A percentile compares a stretch with the other conserved stretches of the same genome.
Conservation (phyloP, 371 early-diverging fungal species). For the Caulochytrium protostelioides region DNA sequence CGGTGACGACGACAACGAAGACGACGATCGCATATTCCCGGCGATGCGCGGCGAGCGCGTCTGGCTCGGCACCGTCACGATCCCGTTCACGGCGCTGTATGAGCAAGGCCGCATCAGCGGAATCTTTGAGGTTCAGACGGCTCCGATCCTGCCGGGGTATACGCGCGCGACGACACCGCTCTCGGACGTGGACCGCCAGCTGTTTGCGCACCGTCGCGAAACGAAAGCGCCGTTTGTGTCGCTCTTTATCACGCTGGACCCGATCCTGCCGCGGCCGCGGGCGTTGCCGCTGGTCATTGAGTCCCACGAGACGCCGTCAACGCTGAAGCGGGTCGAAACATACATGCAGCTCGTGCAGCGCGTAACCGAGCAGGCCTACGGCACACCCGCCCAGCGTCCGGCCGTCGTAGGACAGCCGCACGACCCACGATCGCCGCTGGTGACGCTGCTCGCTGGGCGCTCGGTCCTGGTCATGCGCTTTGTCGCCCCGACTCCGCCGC, state of each 20-base stretch:
- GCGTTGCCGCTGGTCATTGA: conserved; percentile 6
- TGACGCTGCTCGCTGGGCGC: no score
- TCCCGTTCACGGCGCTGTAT: conserved; percentile 23
- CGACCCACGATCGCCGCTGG: no score
- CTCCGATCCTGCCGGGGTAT: conserved; percentile 15
- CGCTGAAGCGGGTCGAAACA: not conserved
- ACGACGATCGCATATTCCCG: no score
- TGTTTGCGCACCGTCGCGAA: not conserved
- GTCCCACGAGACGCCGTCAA: not conserved
- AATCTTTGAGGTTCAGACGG: conserved; percentile 13
- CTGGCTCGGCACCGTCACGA: conserved; percentile 21
- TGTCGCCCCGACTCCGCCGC: no score
- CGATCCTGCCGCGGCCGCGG: conserved; percentile 14
- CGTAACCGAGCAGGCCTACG: no score
- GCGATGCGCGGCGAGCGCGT: conserved; percentile 18
- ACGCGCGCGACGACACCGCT: no score
- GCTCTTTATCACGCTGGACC: conserved; percentile 28
- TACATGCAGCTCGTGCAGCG: no score
- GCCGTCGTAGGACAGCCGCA: no score
- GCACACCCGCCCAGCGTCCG: no score
- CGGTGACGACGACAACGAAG: no score
- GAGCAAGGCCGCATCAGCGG: conserved; percentile 16
- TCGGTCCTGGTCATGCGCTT: no score
- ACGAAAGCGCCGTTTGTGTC: conserved; percentile 12
- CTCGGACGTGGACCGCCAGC: no score